Conservation (phyloP, 2,329 filamentous ascomycete species). For the Pochonia chlamydosporia region DNA sequence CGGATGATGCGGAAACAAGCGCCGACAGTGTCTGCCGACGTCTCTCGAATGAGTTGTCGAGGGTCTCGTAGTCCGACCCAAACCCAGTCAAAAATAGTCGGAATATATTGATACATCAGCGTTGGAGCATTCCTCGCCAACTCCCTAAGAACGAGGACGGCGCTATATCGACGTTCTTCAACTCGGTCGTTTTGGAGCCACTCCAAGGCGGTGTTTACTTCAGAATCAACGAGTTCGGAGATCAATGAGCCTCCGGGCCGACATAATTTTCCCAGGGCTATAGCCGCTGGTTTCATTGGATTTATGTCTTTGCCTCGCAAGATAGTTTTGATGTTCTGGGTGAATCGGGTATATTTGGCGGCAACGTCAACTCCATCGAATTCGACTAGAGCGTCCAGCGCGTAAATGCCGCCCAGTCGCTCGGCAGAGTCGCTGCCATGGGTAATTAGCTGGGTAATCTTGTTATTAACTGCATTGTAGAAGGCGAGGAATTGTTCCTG, state of each 20-base stretch:
- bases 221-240: conserved; percentile 91
- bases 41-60: conserved; percentile 85
- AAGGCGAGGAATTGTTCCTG: conserved; percentile 67
- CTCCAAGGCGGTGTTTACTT: conserved; percentile 93
- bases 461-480: conserved; percentile 51
- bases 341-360: conserved; percentile 90
- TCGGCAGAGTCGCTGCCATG: conserved; percentile 84
- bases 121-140: conserved; percentile 90
- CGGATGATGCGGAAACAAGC: conserved; percentile 95
- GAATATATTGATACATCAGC: conserved; percentile 90
- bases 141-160: conserved; percentile 85
- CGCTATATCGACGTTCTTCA: conserved; percentile 88
- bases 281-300: conserved; percentile 85
- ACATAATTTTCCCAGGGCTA: conserved; percentile 83
- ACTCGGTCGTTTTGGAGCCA: conserved; percentile 94
- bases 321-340: conserved; percentile 80
- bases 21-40: conserved; percentile 86
- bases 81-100: conserved; percentile 91
- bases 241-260: conserved; percentile 90
- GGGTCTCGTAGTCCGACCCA: conserved; percentile 90
- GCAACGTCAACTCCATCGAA: conserved; percentile 93
- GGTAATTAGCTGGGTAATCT: conserved; percentile 63
- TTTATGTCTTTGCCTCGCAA: conserved; percentile 85
- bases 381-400: conserved; percentile 87
- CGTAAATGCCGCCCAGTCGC: conserved; percentile 84